Conservation (phyloP, 1,284 basidiomycete genomes). For the Naganishia albida region DNA sequence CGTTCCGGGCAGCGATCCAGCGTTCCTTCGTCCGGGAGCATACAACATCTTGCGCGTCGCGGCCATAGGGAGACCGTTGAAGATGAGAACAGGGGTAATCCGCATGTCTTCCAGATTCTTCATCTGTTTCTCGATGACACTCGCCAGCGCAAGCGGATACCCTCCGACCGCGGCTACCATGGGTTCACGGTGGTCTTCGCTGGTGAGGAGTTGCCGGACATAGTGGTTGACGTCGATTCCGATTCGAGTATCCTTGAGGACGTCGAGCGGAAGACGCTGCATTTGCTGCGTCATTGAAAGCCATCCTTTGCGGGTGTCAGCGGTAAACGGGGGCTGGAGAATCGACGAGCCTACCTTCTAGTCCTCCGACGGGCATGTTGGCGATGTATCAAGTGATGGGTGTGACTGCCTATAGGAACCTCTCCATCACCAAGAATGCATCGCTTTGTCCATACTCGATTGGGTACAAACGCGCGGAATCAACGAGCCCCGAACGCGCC, state of each 20-base stretch:
- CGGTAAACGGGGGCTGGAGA: too few species aligned
- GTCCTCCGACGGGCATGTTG: slow-evolving; percentile 46
- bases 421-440: too few species aligned
- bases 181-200: slow-evolving; percentile 75
- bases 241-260: slow-evolving; percentile 86
- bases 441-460: too few species aligned
- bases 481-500: too few species aligned
- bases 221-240: slow-evolving; percentile 97
- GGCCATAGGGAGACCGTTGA: slow-evolving; percentile 70
- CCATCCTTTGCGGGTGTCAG: slow-evolving; percentile 62
- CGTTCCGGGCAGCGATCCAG: slow-evolving; percentile 55
- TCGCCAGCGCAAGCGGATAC: slow-evolving; percentile 78
- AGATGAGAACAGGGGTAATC: slow-evolving; percentile 98
- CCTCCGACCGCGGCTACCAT: slow-evolving; percentile 92
- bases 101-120: slow-evolving; percentile 82
- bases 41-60: slow-evolving; percentile 53
- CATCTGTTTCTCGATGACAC: slow-evolving; percentile 87
- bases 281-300: slow-evolving; percentile 83
- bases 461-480: too few species aligned
- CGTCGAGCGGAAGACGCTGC: slow-evolving; percentile 76
- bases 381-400: too few species aligned
- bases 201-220: slow-evolving; percentile 75
- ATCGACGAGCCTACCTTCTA: slow-evolving; percentile 43
- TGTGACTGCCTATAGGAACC: too few species aligned
- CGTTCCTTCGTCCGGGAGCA: slow-evolving; percentile 52